A percentile compares a stretch with the other conserved stretches of the same genome.
Conservation (phyloP, 2,329 filamentous ascomycete species). For the Thermoascus crustaceus region DNA sequence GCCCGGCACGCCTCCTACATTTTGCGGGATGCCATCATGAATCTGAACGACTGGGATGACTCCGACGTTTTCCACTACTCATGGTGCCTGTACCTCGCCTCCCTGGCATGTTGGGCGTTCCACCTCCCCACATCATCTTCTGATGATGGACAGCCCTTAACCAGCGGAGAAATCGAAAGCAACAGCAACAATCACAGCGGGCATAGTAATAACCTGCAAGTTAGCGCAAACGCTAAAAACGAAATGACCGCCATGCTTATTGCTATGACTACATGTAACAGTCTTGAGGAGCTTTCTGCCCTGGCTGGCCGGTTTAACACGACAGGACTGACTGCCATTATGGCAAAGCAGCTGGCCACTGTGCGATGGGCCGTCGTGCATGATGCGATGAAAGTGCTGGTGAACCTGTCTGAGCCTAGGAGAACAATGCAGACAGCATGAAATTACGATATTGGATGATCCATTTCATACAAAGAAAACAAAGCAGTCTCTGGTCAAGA, state of each 20-base stretch:
- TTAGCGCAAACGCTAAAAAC: slow-evolving; percentile 33
- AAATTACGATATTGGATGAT: not conserved
- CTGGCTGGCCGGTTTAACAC: slow-evolving; percentile 41
- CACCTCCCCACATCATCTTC: slow-evolving; percentile 35
- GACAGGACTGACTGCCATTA: slow-evolving; percentile 46
- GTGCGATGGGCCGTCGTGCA: slow-evolving; percentile 56
- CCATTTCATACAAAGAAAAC: too few species aligned
- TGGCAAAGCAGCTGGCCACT: slow-evolving; percentile 48
- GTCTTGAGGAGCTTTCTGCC: slow-evolving; percentile 27
- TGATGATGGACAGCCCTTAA: not conserved
- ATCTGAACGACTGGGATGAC: slow-evolving; percentile 44
- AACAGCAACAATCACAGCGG: slow-evolving; percentile 39
- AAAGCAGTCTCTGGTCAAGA: too few species aligned
- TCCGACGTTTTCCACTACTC: slow-evolving; percentile 53
- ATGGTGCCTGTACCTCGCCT: slow-evolving; percentile 55
- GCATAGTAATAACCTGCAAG: slow-evolving; percentile 43
- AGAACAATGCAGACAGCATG: not conserved
- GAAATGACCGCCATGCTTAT: slow-evolving; percentile 27
- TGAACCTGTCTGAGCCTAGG: slow-evolving; percentile 11
- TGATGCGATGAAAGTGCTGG: slow-evolving; percentile 51
- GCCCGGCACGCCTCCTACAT: slow-evolving; percentile 49
- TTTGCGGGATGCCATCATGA: slow-evolving; percentile 42
- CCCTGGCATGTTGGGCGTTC: slow-evolving; percentile 51
- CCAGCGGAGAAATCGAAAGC: slow-evolving; percentile 5
- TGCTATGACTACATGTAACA: slow-evolving; percentile 26